Base-by-base conservation (phyloP, 164 flowering plant genomes). In the Vitis rotundifolia region DNA sequence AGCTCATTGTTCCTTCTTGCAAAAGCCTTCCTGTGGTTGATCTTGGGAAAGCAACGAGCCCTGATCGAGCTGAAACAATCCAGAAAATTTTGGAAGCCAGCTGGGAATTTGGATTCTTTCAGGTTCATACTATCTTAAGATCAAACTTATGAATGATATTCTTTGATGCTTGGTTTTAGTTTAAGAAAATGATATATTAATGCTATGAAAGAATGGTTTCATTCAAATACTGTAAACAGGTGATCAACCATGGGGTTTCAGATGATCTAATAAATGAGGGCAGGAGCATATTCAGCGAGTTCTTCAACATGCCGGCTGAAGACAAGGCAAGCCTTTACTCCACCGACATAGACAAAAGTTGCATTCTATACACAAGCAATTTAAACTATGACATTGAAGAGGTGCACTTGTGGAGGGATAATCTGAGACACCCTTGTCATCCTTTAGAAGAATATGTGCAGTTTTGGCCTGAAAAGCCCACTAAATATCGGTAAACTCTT, bases 381-480 rank as follows among this genome's bases (percentile, higher is more conserved):
- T 49, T 16, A 12, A 29, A 53, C 15, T 76, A 63, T 49, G 62
- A 28, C 1, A 49, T 1, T 12, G 80, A 82, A 50, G 73, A 76
- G 18, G 58, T 63, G 53, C 84, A 78, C 68, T 75, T 60, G 11
- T 84, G 87, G 87, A 81, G 83, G 26, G 88, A 84, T 60, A 70
- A 52, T 54, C 31, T 85, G 14, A 77, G 51, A 16, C 84, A 78
- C 56, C 79, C 74, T 61, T 81, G 82, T 60, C 71, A 75, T 64
- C 83, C 87, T 18, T 44, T 78, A 6, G 83, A 83, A 62, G 69
- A 81, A 1, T 69, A 49, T 73, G 62, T 71, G 49, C 80, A 70
- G 61, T 44, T 48, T 82, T 22, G 87, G 87, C 87, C 87, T 47
- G 68, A 78, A 63, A 86, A 84, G n/a, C 89, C 89, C 18, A 12